phyloP scores from a whole-genome alignment of 345 rosid genomes.

The Citrus maxima region DNA sequence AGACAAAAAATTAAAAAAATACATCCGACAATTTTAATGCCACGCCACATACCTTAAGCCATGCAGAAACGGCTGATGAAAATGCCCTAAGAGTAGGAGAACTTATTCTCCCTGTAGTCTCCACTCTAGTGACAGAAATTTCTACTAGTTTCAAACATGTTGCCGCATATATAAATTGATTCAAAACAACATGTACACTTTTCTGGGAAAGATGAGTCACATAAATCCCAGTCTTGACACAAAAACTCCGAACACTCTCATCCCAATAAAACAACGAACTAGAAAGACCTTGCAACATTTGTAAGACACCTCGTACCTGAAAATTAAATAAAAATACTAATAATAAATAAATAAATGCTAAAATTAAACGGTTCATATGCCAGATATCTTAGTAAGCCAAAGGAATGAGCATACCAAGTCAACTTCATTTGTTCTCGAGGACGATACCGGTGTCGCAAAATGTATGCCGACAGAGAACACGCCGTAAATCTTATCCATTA shows the following conservation, averaged over 20 bases:
- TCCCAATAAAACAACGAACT: conserved; percentile 67
- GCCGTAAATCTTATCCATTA: conserved; percentile 34
- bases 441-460: conserved; percentile 32
- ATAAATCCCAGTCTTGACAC: conserved; percentile 46
- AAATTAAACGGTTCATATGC: neutral
- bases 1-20: neutral
- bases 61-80: conserved; percentile 55
- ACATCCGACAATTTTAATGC: neutral
- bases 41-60: conserved; percentile 58
- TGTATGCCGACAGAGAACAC: conserved; percentile 32
- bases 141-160: conserved; percentile 77
- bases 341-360: neutral
- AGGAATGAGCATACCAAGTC: conserved; percentile 44
- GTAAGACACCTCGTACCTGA: conserved; percentile 58
- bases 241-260: conserved; percentile 33
- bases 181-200: conserved; percentile 56
- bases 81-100: conserved; percentile 82
- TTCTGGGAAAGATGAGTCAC: conserved; percentile 67
- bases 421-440: conserved; percentile 48
- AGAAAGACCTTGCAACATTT: conserved; percentile 80
- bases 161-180: conserved; percentile 64
- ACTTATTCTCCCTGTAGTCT: conserved; percentile 25
- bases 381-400: neutral
- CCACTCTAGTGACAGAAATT: conserved; percentile 34
- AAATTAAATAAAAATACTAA: neutral